Base-by-base conservation (phyloP, 305 asterid genomes). In the Ilex paraguariensis region DNA sequence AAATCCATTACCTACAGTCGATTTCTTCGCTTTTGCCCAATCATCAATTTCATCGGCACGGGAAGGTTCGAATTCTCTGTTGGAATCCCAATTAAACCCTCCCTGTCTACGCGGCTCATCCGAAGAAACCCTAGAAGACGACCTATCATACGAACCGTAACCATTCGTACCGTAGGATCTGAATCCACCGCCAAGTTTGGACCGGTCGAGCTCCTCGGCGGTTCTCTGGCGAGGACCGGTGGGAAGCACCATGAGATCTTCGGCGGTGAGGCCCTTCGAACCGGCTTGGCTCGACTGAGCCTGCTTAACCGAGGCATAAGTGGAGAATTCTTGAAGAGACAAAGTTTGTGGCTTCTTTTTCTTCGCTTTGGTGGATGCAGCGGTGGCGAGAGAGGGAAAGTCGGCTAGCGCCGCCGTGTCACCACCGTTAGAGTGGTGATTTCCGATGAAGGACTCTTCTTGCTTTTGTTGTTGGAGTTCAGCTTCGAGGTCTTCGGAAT, bases 1-100 rank as follows among this genome's bases (percentile, higher is more conserved):
- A 61, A 81, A 79, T 61, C 92, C 95, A 62, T 65, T 72, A 45
- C 74, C 60, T 40, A 11, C 64, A 0, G 78, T 28, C 0, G 81
- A 65, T 65, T 76, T 84, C 91, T 89, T 89, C 13, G 77, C 78
- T 3, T 89, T 75, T 13, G 82, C 96, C 98, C 98, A 92, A 64
- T 87, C 77, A 65, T 89, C 98, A 61, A 62, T 84, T 76, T 89
- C 97, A 30, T 92, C 98, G 10, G 97, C 98, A 68, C 96, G 85
- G 39, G 97, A 89, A 59, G 78, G 78, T 21, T 52, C 65, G 42
- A 75, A 73, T 55, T 88, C 98, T 5, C 88, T 79, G 61, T 55
- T 59, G 14, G 83, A 66, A 13, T 92, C 98, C 58, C 95, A 73
- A 69, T 74, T 75, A 51, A 80, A 86, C 54, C 84, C 70, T 66